A percentile compares a stretch with the other conserved stretches of the same genome.
Conservation (phyloP, 23 red algal genomes). For the Gracilaria gracilis region DNA sequence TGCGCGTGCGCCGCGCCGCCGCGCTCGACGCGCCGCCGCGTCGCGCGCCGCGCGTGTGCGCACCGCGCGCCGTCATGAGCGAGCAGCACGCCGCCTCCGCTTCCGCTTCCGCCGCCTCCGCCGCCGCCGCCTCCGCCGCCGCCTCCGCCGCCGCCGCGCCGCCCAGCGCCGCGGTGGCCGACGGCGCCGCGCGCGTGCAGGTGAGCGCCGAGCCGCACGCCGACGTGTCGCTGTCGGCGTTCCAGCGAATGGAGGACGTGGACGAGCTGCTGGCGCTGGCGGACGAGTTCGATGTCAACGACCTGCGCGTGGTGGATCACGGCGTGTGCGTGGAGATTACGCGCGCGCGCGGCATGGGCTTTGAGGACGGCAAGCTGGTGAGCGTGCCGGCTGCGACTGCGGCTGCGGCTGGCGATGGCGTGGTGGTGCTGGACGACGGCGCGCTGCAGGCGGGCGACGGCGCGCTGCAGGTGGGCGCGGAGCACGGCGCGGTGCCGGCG, state of each 20-base stretch:
- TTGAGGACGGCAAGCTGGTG: conserved; percentile 39
- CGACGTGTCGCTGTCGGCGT: conserved; percentile 19
- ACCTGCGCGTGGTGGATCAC: conserved; percentile 61
- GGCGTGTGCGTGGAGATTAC: conserved; percentile 70
- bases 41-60: not conserved
- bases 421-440: not conserved
- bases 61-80: conserved; percentile 20
- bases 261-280: conserved; percentile 59
- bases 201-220: not conserved
- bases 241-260: conserved; percentile 62
- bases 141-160: not conserved
- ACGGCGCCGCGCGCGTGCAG: not conserved
- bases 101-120: not conserved
- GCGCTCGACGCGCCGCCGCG: not conserved
- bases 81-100: not conserved
- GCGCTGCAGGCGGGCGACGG: not conserved
- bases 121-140: conserved; percentile 23
- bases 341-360: conserved; percentile 53
- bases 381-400: not conserved
- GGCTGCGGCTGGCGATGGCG: no score
- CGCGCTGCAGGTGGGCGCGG: not conserved
- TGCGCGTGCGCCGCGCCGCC: not conserved
- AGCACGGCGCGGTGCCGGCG: not conserved
- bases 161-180: not conserved
- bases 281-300: conserved; percentile 56